Conservation (phyloP, 1,139 yeast species). For the Yamadazyma mexicana region DNA sequence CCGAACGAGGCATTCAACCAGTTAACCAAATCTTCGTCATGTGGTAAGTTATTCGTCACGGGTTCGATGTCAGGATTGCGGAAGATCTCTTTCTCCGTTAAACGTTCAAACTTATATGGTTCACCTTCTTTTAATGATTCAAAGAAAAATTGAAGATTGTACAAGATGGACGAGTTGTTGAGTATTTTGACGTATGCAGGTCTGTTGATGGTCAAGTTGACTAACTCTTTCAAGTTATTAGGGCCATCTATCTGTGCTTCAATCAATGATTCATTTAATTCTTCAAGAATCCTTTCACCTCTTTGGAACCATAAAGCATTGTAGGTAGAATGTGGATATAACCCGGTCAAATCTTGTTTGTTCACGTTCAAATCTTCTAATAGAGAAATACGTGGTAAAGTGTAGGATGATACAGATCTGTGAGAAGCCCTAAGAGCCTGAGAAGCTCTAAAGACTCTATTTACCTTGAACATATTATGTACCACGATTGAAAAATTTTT, state of each 20-base stretch:
- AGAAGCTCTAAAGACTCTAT: not conserved
- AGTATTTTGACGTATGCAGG: slow-evolving; percentile 51
- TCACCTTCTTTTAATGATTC: slow-evolving; percentile 48
- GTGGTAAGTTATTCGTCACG: slow-evolving; percentile 30
- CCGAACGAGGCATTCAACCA: slow-evolving; percentile 63
- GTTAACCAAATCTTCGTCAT: slow-evolving; percentile 33
- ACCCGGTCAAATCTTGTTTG: slow-evolving; percentile 49
- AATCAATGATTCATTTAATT: slow-evolving; percentile 42
- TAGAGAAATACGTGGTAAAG: slow-evolving; percentile 30
- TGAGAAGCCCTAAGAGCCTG: not conserved
- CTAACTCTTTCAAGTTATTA: slow-evolving; percentile 34
- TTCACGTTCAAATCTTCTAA: slow-evolving; percentile 33
- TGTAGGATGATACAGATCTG: slow-evolving; percentile 14
- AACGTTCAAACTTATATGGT: slow-evolving; percentile 16
- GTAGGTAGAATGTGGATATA: slow-evolving; percentile 52
- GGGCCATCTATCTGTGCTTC: slow-evolving; percentile 27
- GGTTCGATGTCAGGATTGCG: slow-evolving; percentile 36
- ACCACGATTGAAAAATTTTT: slow-evolving; percentile 4
- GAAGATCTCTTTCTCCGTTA: slow-evolving; percentile 36
- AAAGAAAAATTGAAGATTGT: slow-evolving; percentile 60
- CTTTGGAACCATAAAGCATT: slow-evolving; percentile 62
- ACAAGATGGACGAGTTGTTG: slow-evolving; percentile 58
- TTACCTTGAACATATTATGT: slow-evolving; percentile 2
- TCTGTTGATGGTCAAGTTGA: slow-evolving; percentile 43
- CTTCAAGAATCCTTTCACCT: slow-evolving; percentile 46